Evolutionary conservation across 2,329 filamentous ascomycete genomes (phyloP).

Genomic region (Aphanocladium album): DNA sequence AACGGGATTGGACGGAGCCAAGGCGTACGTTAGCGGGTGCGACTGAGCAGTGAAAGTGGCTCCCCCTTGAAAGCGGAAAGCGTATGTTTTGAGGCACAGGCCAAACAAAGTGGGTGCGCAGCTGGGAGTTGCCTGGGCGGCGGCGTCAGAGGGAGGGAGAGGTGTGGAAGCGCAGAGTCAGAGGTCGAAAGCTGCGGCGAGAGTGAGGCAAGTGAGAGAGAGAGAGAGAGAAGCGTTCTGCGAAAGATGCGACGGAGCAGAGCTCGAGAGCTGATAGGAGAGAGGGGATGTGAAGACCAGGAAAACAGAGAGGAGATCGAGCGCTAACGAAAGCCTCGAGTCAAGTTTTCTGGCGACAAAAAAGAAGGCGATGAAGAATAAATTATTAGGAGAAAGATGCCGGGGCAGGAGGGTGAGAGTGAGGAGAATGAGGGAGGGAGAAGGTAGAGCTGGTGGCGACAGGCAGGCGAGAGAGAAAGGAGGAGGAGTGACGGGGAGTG

Average conservation of each 20-base stretch:
- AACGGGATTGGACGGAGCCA: conserved; percentile 7
- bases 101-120: conserved; percentile 3
- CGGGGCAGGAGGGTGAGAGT: conserved; percentile 13
- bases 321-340: conserved; percentile 46
- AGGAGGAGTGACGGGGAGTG: background rate
- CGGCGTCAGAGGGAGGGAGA: conserved; percentile 13
- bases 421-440: conserved; percentile 15
- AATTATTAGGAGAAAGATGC: conserved; percentile 18
- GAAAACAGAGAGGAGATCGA: conserved; percentile 29
- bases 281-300: conserved; percentile 10
- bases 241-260: background rate
- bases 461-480: conserved; percentile 6
- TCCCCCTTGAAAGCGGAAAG: conserved; percentile 2
- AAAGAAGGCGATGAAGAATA: conserved; percentile 15
- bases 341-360: conserved; percentile 20
- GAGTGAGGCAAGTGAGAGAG: conserved; percentile 1
- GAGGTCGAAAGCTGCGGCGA: background rate
- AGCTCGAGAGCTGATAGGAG: background rate
- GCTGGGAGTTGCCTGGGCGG: conserved; percentile 15
- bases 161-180: conserved; percentile 5
- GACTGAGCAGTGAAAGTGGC: conserved; percentile 9
- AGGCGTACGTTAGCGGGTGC: conserved; percentile 1
- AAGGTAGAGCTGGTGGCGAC: conserved; percentile 9
- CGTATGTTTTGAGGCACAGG: conserved; percentile 7
- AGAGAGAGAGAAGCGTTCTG: background rate